Base-by-base conservation (phyloP, 225 moss, liverwort and hornwort species). In the Takakia lepidozioides region DNA sequence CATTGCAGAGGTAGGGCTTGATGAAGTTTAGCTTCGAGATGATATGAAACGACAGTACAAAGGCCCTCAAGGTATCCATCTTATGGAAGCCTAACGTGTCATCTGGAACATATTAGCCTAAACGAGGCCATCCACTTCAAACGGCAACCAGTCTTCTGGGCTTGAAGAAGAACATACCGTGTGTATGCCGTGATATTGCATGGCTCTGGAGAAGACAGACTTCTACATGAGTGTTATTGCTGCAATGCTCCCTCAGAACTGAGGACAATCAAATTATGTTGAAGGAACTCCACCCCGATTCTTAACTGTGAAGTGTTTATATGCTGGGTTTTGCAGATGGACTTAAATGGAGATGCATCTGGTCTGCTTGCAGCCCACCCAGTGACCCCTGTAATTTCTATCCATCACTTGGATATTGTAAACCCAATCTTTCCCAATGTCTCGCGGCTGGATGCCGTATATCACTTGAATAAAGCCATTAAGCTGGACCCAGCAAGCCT, bases 401-500 rank as follows among this genome's bases (percentile, higher is more conserved):
- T 78, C 0, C 78, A 78, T 35, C 78, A 78, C 57, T 20, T 78
- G 48, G 78, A 78, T 46, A 24, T 69, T 20, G 32, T 78, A 24
- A 0, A 3, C 0, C 78, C 78, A n/a, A 59, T 78, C 53, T 73
- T 78, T 45, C 78, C 78, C 0, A 52, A 56, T 0, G 49, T 43
- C 1, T 6, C 32, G 6, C 54, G 34, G 7, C 18, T 23, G 15
- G 49, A 46, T 8, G 35, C 78, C 5, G 0, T 69, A 0, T 62
- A 58, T 10, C 73, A 60, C 27, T 48, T 78, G 14, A 6, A 64
- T 0, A 3, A 59, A 11, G 65, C 69, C 0, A 25, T 29, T 0
- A 28, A 42, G 29, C 46, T 60, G 4, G 78, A 78, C 10, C 53
- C 65, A 0, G 29, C 55, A 0, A 66, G 69, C 35, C 26, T 78